Conservation (phyloP, 441 rosid species). For the Biscutella laevigata region DNA sequence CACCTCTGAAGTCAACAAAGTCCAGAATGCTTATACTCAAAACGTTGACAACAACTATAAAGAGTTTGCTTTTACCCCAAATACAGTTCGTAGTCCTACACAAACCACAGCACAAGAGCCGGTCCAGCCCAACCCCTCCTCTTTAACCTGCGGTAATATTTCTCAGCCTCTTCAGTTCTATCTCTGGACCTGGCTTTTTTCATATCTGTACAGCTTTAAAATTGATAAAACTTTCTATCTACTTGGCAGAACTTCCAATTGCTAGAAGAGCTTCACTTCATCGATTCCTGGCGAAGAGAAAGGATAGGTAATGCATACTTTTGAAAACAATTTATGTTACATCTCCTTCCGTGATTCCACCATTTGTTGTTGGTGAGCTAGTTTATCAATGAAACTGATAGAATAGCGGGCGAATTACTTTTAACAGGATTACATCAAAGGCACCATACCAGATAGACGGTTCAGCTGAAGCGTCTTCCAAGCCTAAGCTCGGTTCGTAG, state of each 20-base stretch:
- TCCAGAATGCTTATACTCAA: constrained; percentile 17
- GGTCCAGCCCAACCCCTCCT: constrained; percentile 23
- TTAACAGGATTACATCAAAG: constrained; percentile 55
- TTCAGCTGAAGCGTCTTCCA: constrained; percentile 25
- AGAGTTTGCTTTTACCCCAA: constrained; percentile 12
- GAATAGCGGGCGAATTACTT: too few species aligned
- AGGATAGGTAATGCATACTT: too few species aligned
- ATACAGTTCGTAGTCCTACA: constrained; percentile 20
- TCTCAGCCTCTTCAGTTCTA: background rate
- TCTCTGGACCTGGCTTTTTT: background rate
- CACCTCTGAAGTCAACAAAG: constrained; percentile 9
- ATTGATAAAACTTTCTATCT: too few species aligned
- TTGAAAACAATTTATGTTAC: too few species aligned
- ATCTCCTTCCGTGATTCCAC: too few species aligned
- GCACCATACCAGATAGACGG: constrained; percentile 48
- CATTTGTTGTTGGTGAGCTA: too few species aligned
- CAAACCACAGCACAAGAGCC: constrained; percentile 28
- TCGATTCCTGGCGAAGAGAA: constrained; percentile 74
- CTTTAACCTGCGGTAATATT: constrained; percentile 40
- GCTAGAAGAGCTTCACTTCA: constrained; percentile 87
- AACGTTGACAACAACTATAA: too few species aligned
- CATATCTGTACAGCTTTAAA: too few species aligned
- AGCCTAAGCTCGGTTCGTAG: constrained; percentile 17
- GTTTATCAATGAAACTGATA: too few species aligned
- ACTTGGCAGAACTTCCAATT: constrained; percentile 66